A percentile compares a stretch with the other conserved stretches of the same genome.
Evolutionary conservation across 192 early-diverging fungal species (phyloP).

Genomic region (Podila minutissima): DNA sequence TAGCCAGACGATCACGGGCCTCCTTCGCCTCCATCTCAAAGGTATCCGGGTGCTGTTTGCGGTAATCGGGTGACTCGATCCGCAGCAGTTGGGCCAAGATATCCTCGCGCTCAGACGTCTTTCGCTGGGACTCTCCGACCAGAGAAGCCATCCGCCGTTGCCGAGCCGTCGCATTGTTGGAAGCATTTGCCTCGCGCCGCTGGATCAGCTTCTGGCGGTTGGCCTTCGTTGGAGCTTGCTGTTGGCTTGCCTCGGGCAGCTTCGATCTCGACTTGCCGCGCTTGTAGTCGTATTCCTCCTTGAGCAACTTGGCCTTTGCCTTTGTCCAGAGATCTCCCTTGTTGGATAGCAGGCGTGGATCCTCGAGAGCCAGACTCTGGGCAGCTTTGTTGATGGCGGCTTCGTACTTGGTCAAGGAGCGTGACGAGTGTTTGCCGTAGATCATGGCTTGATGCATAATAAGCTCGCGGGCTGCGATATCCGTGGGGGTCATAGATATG

Average conservation of each 20-base stretch:
- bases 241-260: constrained; percentile 49
- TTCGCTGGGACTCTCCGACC: constrained; percentile 42
- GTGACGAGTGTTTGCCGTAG: constrained; percentile 62
- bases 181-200: constrained; percentile 56
- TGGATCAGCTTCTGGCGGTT: constrained; percentile 37
- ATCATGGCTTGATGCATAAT: constrained; percentile 63
- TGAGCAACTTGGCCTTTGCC: constrained; percentile 60
- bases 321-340: constrained; percentile 58
- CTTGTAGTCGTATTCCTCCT: constrained; percentile 64
- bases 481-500: constrained; percentile 4
- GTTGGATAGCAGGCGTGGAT: constrained; percentile 54
- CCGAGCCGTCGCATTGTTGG: constrained; percentile 44
- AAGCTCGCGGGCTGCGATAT: constrained; percentile 46
- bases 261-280: constrained; percentile 67
- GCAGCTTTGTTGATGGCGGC: constrained; percentile 62
- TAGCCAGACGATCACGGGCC: constrained; percentile 20
- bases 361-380: constrained; percentile 55
- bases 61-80: constrained; percentile 35
- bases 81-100: constrained; percentile 27
- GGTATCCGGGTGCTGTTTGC: constrained; percentile 10
- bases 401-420: constrained; percentile 63
- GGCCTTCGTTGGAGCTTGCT: constrained; percentile 31
- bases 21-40: constrained; percentile 34
- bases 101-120: constrained; percentile 38
- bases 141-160: constrained; percentile 45